Evolutionary conservation across 305 asterid species (phyloP).

Genomic region (Fraxinus albicans): DNA sequence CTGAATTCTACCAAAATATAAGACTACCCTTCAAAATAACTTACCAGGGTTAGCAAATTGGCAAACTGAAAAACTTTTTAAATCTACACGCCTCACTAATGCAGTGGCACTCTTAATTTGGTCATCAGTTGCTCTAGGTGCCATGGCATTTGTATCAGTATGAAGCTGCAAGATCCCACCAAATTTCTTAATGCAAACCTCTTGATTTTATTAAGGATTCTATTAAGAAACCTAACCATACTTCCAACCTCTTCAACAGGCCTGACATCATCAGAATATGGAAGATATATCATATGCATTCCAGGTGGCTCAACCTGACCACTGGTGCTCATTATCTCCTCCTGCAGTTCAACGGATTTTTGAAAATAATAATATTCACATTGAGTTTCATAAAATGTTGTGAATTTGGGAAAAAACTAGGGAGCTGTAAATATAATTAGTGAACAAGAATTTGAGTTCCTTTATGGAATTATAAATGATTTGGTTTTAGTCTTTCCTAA

Average conservation of each 20-base stretch:
- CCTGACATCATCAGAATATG: slow-evolving; percentile 90
- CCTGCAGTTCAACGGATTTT: slow-evolving; percentile 47
- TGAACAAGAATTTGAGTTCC: not conserved
- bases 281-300: slow-evolving; percentile 94
- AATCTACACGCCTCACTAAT: slow-evolving; percentile 71
- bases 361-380: slow-evolving; percentile 14
- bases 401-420: not conserved
- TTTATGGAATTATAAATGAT: not conserved
- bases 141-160: slow-evolving; percentile 39
- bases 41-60: slow-evolving; percentile 94
- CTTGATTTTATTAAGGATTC: slow-evolving; percentile 7
- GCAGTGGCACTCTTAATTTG: slow-evolving; percentile 72
- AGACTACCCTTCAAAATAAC: slow-evolving; percentile 18
- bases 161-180: slow-evolving; percentile 53
- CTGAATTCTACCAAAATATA: not conserved
- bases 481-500: not conserved
- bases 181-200: slow-evolving; percentile 15
- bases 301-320: slow-evolving; percentile 98
- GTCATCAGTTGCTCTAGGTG: slow-evolving; percentile 74
- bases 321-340: slow-evolving; percentile 63
- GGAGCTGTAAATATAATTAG: slow-evolving; percentile 1
- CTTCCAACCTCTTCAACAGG: slow-evolving; percentile 77
- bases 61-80: slow-evolving; percentile 85
- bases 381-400: slow-evolving; percentile 5
- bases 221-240: slow-evolving; percentile 12